A percentile compares a stretch with the other conserved stretches of the same genome.
Evolutionary conservation across 2,329 filamentous ascomycete genomes (phyloP).

Genomic region (Cryphonectria nitschkei): DNA sequence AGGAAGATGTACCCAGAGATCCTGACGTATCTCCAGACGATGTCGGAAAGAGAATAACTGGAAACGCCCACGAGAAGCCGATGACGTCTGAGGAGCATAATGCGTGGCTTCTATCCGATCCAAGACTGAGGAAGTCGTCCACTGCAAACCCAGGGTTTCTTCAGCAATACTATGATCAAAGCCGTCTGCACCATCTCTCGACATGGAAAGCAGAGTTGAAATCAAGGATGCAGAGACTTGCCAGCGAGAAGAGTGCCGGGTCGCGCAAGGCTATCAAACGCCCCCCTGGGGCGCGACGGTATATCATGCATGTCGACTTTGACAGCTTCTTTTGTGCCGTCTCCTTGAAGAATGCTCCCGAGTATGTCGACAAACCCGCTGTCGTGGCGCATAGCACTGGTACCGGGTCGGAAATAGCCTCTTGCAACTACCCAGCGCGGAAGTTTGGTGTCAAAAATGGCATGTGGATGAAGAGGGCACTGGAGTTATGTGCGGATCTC

Average conservation of each 20-base stretch:
- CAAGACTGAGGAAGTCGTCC: conserved; percentile 83
- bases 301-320: conserved; percentile 95
- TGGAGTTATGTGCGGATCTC: conserved; percentile 80
- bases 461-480: conserved; percentile 98
- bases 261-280: conserved; percentile 51
- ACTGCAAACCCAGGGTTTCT: conserved; percentile 92
- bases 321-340: conserved; percentile 98
- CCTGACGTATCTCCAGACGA: conserved; percentile 13
- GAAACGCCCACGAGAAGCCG: conserved; percentile 28
- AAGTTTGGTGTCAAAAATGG: conserved; percentile 90
- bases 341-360: conserved; percentile 76
- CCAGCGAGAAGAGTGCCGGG: conserved; percentile 64
- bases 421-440: conserved; percentile 92
- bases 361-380: conserved; percentile 76
- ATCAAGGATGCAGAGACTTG: conserved; percentile 79
- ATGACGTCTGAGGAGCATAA: conserved; percentile 95
- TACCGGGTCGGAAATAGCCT: conserved; percentile 90
- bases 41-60: not conserved
- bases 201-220: conserved; percentile 97
- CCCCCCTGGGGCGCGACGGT: conserved; percentile 69
- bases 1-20: not conserved
- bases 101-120: conserved; percentile 79
- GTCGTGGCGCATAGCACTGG: conserved; percentile 89
- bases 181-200: conserved; percentile 89
- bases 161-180: conserved; percentile 93